A percentile compares a stretch with the other conserved stretches of the same genome.
Evolutionary conservation across 176 grass and related monocot genomes (phyloP).

Genomic region (Oryza longistaminata): DNA sequence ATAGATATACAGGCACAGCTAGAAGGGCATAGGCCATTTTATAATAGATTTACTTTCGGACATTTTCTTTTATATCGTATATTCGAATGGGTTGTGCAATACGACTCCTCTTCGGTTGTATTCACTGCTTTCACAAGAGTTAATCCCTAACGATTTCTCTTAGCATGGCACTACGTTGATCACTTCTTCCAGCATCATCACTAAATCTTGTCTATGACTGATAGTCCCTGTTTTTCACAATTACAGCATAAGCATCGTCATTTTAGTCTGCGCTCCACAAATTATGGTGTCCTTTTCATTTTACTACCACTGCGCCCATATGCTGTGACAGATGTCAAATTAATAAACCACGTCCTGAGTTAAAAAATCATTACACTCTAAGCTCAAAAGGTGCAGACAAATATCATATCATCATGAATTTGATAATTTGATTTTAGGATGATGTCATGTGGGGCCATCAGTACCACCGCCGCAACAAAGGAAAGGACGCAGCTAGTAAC

Average conservation of each 20-base stretch:
- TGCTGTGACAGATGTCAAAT: not conserved
- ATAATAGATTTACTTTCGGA: not conserved
- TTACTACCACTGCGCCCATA: not conserved
- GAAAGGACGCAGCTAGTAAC: too few species aligned
- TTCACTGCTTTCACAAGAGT: not conserved
- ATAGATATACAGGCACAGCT: not conserved
- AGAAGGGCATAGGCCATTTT: not conserved
- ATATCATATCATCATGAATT: not conserved
- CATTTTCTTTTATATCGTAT: not conserved
- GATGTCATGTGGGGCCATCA: too few species aligned
- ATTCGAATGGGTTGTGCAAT: not conserved
- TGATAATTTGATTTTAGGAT: not conserved
- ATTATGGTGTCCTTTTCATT: not conserved
- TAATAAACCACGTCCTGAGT: not conserved
- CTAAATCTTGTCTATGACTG: not conserved
- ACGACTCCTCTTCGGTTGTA: not conserved
- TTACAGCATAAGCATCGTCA: not conserved
- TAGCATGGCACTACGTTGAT: constrained; percentile 15
- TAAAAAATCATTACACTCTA: not conserved
- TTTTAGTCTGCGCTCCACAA: not conserved
- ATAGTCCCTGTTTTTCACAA: constrained; percentile 5
- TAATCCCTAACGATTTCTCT: not conserved
- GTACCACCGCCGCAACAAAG: too few species aligned
- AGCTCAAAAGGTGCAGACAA: not conserved
- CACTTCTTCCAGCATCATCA: not conserved